These are phyloP conservation scores for Sphagnurus paluster DNA, from an alignment of 1,284 basidiomycete genomes.

Conservation along the genomic window DNA sequence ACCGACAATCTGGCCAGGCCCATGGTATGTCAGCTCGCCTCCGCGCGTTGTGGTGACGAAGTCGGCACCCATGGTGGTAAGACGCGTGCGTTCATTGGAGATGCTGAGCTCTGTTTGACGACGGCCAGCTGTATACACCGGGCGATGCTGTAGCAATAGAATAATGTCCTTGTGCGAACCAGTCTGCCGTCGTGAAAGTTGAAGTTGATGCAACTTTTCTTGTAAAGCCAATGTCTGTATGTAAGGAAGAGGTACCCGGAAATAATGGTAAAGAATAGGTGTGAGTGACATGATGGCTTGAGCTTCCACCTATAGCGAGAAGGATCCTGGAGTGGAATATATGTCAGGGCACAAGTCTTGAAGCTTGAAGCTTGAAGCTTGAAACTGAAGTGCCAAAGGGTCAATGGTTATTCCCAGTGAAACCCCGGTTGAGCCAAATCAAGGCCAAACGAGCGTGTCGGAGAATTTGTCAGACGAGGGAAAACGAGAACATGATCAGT, in stretches of 20 bases:
- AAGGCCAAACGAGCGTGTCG: no score
- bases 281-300: constrained; percentile 44
- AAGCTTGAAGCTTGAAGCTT: no score
- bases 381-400: no score
- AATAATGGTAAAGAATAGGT: constrained; percentile 78
- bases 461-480: no score
- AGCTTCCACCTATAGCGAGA: neutral
- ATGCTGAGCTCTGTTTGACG: constrained; percentile 73
- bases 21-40: constrained; percentile 96
- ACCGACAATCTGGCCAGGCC: constrained; percentile 95
- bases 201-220: constrained; percentile 64
- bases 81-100: constrained; percentile 63
- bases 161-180: constrained; percentile 62
- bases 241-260: constrained; percentile 74
- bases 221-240: constrained; percentile 68
- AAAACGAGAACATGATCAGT: no score
- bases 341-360: no score
- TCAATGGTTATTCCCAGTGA: no score
- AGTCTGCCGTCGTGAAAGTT: constrained; percentile 51
- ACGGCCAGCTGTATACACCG: constrained; percentile 92
- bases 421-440: no score
- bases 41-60: constrained; percentile 85
- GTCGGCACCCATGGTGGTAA: constrained; percentile 82
- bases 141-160: constrained; percentile 82
- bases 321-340: no score